phyloP scores from a whole-genome alignment of 2,329 filamentous ascomycete species.

The Phialocephala sp. region DNA sequence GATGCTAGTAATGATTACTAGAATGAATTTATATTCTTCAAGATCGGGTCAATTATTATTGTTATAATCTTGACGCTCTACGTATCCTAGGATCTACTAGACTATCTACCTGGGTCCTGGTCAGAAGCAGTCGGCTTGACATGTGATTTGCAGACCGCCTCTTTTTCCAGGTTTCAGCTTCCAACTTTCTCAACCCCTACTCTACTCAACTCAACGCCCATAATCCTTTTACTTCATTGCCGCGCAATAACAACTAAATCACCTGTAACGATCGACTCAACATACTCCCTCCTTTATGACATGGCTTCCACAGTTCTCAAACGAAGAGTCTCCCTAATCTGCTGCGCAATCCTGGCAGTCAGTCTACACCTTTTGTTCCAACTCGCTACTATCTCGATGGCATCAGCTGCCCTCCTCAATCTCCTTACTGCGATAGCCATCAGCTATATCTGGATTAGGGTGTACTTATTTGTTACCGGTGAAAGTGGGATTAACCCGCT shows the following conservation, averaged over 20 bases:
- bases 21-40: neutral
- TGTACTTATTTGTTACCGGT: neutral
- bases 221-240: neutral
- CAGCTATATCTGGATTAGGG: conserved; percentile 1
- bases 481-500: neutral
- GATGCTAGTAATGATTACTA: neutral
- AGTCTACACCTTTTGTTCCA: conserved; percentile 5
- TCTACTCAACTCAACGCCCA: too few species aligned
- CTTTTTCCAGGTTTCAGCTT: neutral
- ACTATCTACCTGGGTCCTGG: too few species aligned
- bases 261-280: neutral
- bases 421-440: neutral
- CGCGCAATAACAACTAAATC: neutral
- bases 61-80: too few species aligned
- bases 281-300: neutral
- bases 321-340: neutral
- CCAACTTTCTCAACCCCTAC: too few species aligned
- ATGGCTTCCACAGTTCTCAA: neutral
- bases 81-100: too few species aligned
- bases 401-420: neutral
- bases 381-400: neutral
- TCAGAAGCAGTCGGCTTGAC: too few species aligned
- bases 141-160: neutral
- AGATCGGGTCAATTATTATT: too few species aligned
- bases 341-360: neutral